These are phyloP conservation scores for Clonostachys sp. DNA, from an alignment of 2,329 filamentous ascomycete genomes.

Conservation along the genomic window DNA sequence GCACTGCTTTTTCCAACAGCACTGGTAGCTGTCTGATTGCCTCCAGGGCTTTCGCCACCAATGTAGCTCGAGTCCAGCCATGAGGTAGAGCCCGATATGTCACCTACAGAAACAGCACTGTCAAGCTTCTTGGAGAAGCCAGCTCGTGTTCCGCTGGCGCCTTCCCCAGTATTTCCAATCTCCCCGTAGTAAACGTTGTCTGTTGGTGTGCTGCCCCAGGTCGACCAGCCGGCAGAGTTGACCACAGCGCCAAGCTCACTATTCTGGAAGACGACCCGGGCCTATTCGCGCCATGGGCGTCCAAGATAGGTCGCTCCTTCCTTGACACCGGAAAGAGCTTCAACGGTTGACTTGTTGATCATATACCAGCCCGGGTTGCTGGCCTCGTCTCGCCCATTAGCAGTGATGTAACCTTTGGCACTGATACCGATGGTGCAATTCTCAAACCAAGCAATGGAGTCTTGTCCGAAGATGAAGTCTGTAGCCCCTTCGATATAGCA, in stretches of 20 bases:
- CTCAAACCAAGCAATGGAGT: constrained; percentile 37
- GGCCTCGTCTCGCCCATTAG: constrained; percentile 32
- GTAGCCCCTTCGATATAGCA: constrained; percentile 41
- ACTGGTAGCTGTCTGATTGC: too few relatives aligned
- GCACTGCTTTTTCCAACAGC: too few relatives aligned
- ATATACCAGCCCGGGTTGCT: constrained; percentile 34
- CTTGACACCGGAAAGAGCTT: constrained; percentile 28
- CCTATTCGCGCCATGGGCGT: constrained; percentile 39
- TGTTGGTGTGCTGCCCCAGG: constrained; percentile 47
- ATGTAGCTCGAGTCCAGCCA: constrained; percentile 3
- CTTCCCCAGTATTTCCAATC: constrained; percentile 53
- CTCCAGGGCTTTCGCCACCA: constrained; percentile 1
- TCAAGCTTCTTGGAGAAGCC: constrained; percentile 28
- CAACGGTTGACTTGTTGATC: constrained; percentile 37
- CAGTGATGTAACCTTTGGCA: constrained; percentile 11
- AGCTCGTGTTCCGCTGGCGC: constrained; percentile 47
- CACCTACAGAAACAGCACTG: constrained; percentile 22
- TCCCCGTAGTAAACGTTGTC: constrained; percentile 51
- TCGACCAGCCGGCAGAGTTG: constrained; percentile 52
- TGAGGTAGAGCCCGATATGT: constrained; percentile 11
- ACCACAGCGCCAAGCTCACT: constrained; percentile 49
- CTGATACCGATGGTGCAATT: constrained; percentile 1
- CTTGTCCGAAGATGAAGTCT: constrained; percentile 44
- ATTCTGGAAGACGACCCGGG: constrained; percentile 42
- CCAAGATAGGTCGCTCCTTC: constrained; percentile 39